Evolutionary conservation across 2,329 filamentous ascomycete genomes (phyloP).

Genomic region (Oidium heveae): DNA sequence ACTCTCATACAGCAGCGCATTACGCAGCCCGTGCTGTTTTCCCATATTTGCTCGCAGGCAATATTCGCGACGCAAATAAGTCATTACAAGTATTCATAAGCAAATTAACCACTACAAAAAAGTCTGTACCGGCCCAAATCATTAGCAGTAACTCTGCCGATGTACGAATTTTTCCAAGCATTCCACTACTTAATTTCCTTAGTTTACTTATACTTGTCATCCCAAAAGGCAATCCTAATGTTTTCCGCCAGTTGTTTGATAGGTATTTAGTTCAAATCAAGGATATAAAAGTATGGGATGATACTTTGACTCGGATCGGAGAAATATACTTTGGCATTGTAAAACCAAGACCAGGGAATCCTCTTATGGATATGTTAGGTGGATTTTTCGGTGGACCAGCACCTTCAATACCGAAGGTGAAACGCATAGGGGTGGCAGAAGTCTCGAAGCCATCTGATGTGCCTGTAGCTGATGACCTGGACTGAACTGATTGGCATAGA

Average conservation of each 20-base stretch:
- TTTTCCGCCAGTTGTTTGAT: slow-evolving; percentile 57
- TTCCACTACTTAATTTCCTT: slow-evolving; percentile 91
- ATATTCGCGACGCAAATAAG: slow-evolving; percentile 69
- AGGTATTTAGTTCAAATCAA: slow-evolving; percentile 62
- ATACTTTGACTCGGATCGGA: slow-evolving; percentile 61
- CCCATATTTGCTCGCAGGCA: slow-evolving; percentile 75
- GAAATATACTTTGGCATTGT: slow-evolving; percentile 94
- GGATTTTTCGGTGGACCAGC: slow-evolving; percentile 53
- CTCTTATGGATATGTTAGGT: slow-evolving; percentile 94
- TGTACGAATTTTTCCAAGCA: slow-evolving; percentile 58
- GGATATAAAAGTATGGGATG: slow-evolving; percentile 56
- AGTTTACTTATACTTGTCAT: slow-evolving; percentile 61
- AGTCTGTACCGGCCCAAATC: slow-evolving; percentile 46
- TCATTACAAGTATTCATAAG: slow-evolving; percentile 54
- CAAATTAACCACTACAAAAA: slow-evolving; percentile 29
- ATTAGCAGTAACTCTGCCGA: slow-evolving; percentile 53
- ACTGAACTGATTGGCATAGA: slow-evolving; percentile 17
- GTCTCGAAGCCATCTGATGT: slow-evolving; percentile 9
- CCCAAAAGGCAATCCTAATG: slow-evolving; percentile 47
- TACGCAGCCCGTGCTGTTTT: slow-evolving; percentile 74
- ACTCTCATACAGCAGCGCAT: slow-evolving; percentile 62
- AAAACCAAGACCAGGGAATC: slow-evolving; percentile 72
- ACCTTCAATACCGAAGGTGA: slow-evolving; percentile 14
- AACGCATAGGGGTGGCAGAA: slow-evolving; percentile 15
- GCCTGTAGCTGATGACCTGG: slow-evolving; percentile 32